These are phyloP conservation scores for Cryptococcus wingfieldii DNA, from an alignment of 1,284 basidiomycete species.

Conservation along the genomic window DNA sequence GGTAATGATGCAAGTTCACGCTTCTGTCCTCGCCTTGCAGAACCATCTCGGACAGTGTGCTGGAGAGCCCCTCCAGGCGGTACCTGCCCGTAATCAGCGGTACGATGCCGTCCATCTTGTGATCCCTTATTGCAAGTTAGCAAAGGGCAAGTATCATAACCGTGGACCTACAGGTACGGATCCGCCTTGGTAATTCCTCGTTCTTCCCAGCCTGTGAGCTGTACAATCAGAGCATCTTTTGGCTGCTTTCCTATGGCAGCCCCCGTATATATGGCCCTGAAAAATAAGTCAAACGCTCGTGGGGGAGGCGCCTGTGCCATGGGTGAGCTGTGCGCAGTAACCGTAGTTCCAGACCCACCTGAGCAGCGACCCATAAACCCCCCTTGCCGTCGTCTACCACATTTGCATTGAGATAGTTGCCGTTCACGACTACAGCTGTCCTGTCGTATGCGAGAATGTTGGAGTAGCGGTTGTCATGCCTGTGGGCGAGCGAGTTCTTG, in stretches of 20 bases:
- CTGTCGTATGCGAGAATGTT: conserved; percentile 45
- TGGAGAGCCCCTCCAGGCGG: conserved; percentile 12
- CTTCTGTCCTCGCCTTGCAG: conserved; percentile 4
- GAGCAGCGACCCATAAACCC: conserved; percentile 41
- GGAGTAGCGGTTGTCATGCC: conserved; percentile 33
- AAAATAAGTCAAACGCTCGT: conserved; percentile 29
- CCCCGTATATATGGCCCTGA: conserved; percentile 28
- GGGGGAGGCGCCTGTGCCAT: conserved; percentile 35
- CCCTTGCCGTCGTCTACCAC: conserved; percentile 29
- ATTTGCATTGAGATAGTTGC: conserved; percentile 42
- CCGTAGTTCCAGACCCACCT: conserved; percentile 24
- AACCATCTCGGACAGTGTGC: conserved; percentile 13
- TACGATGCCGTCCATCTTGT: conserved; percentile 6
- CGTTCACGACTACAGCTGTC: conserved; percentile 25
- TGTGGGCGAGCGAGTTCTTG: conserved; percentile 18
- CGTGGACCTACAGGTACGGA: conserved; percentile 32
- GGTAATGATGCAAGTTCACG: conserved; percentile 34
- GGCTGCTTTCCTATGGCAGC: conserved; percentile 22
- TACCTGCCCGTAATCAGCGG: conserved; percentile 1
- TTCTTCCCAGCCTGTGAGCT: conserved; percentile 43
- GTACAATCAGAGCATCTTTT: conserved; percentile 32
- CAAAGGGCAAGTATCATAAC: not conserved
- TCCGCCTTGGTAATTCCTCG: conserved; percentile 38
- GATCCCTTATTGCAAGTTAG: conserved; percentile 6
- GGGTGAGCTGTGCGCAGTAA: not conserved